Base-by-base conservation (phyloP, 768 basidiomycete genomes). In the Rhizopogon sp. region DNA sequence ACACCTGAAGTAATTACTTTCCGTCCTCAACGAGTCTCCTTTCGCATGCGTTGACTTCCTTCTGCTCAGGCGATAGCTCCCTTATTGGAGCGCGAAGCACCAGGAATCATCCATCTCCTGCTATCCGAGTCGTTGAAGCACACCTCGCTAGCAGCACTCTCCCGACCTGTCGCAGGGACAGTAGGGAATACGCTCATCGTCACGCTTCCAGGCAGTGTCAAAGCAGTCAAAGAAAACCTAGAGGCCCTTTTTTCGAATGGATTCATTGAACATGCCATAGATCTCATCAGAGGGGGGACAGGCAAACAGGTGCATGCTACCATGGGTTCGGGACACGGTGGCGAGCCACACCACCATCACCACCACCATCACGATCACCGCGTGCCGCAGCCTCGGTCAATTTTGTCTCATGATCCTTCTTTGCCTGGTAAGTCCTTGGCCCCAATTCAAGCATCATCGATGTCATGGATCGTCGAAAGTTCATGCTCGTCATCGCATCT, bases 131-230 rank as follows among this genome's bases (percentile, higher is more conserved):
- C 91, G 0, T 68, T 95, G 31, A 74, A 79, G 55, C 78, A 87
- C 54, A 95, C 93, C 0, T 86, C 87, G 1, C 72, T 92, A 33
- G 93, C 90, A 3, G 88, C 90, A 0, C 78, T 96, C 14, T 87
- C 91, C 3, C 82, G 93, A 6, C 93, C 92, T 1, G 76, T 93
- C 14, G 90, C 89, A 3, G 93, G 93, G 3, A 87, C 83, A 7
- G 70, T 85, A 56, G 76, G 73, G 25, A 76, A 76, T 50, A 86
- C 84, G 0, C 76, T 96, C 20, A 72, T 96, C 25, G 76, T 89
- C 17, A 92, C 90, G 0, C 82, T 95, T 9, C 93, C 93, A 0
- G 93, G 93, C 3, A 91, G 89, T 61, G 80, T 86, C 39, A 93
- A 90, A 63, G 93, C 90, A 2, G 92, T 93, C 40, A 84, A 76